Base-by-base conservation (phyloP, 441 rosid genomes). In the Jatropha multifida region DNA sequence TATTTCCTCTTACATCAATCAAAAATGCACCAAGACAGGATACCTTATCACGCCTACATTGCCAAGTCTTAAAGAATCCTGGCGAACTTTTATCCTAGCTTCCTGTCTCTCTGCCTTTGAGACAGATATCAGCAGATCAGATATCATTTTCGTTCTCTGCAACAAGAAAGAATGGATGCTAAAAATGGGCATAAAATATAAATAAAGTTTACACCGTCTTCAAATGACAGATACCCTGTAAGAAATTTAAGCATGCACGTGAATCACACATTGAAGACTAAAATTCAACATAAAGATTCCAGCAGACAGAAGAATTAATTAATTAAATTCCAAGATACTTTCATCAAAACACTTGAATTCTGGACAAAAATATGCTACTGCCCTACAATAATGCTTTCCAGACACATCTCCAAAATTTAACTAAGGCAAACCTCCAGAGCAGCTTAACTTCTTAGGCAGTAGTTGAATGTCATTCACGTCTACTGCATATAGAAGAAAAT, bases 51-150 rank as follows among this genome's bases (percentile, higher is more conserved):
- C 91, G 59, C 98, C 99, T 74, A 96, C 97, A 82, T 88, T 96
- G 79, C 99, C 99, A 64, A 96, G 92, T 80, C 99, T 91, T 84
- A 96, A 74, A 58, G 99, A 96, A 80, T 94, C 98, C 79, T 96
- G 95, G 68, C 93, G 91, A 70, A 96, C 94, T 89, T 94, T 96
- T 85, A 92, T 79, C 83, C 98, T 88, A 73, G 98, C 98, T 90
- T 94, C 99, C 78, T 90, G 97, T 84, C 99, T 88, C 88, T 96
- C 95, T 64, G 97, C 90, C 86, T 94, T 96, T 69, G 99, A 96
- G 79, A 94, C 94, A 13, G 98, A 90, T 87, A 94, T 92, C 82
- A 96, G 88, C 71, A 96, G 89, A 85, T 96, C 99, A 63, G 98
- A 94, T 80, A 96, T 89, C 76, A 92, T 85, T 83, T 92, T 94